These are phyloP conservation scores for Nissolia schottii DNA, from an alignment of 306 rosid species.

Conservation along the genomic window DNA sequence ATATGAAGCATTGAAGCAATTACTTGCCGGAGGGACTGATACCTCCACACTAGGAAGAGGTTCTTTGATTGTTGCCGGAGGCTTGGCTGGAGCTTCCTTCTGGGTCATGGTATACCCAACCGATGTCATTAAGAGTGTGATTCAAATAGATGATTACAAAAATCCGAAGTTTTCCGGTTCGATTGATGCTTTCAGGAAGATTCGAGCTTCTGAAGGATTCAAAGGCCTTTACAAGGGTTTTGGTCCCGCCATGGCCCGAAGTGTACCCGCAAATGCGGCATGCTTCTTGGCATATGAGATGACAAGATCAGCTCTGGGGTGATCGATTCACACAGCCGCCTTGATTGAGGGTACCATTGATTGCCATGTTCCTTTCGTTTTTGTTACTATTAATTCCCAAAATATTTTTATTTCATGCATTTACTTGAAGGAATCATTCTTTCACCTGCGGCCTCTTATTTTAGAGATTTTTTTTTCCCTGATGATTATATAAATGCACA, in stretches of 20 bases:
- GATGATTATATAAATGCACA: not conserved
- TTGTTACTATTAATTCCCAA: not conserved
- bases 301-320: conserved; percentile 76
- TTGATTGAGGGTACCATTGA: conserved; percentile 11
- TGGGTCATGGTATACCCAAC: conserved; percentile 85
- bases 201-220: conserved; percentile 62
- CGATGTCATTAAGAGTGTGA: conserved; percentile 86
- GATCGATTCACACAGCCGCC: conserved; percentile 14
- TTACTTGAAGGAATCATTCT: conserved; percentile 25
- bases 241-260: conserved; percentile 90
- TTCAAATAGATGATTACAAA: conserved; percentile 85
- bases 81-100: conserved; percentile 82
- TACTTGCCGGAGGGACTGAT: conserved; percentile 77
- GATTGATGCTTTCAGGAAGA: conserved; percentile 70
- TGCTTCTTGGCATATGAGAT: conserved; percentile 96
- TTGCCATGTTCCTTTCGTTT: not conserved
- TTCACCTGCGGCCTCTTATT: not conserved
- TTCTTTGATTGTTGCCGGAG: conserved; percentile 79
- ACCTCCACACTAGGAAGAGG: conserved; percentile 79
- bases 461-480: not conserved
- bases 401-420: conserved; percentile 3
- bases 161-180: conserved; percentile 82
- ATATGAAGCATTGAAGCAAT: conserved; percentile 71
- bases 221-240: conserved; percentile 93
- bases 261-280: conserved; percentile 94